phyloP scores from a whole-genome alignment of 345 rosid genomes.

The Limnanthes douglasii region DNA sequence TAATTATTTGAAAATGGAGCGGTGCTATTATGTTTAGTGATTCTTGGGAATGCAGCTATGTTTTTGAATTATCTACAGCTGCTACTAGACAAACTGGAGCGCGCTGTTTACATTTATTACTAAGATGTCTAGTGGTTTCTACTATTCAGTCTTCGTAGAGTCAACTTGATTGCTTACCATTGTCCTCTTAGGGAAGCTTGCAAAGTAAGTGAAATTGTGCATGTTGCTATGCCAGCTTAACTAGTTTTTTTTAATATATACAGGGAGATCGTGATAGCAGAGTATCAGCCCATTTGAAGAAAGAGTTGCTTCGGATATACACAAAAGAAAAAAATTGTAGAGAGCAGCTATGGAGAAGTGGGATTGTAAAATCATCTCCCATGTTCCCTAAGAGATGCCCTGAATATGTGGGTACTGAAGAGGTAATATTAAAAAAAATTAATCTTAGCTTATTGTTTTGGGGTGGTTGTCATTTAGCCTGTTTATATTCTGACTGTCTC shows the following conservation, averaged over 20 bases:
- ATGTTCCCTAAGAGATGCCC: conserved; percentile 52
- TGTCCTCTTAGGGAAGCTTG: too few species aligned
- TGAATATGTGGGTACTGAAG: conserved; percentile 77
- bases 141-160: too few species aligned
- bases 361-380: conserved; percentile 63
- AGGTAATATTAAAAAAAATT: conserved; percentile 30
- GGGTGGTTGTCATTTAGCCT: conserved; percentile 6
- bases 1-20: too few species aligned
- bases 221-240: too few species aligned
- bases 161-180: too few species aligned
- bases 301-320: conserved; percentile 59
- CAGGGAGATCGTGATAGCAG: conserved; percentile 31
- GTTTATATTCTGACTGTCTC: too few species aligned
- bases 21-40: too few species aligned
- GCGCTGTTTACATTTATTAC: too few species aligned
- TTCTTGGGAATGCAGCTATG: too few species aligned
- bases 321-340: conserved; percentile 58
- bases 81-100: too few species aligned
- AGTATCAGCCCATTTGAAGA: conserved; percentile 51
- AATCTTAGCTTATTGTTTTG: conserved; percentile 1
- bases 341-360: conserved; percentile 76
- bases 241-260: conserved; percentile 7
- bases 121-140: too few species aligned
- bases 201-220: conserved; percentile 1
- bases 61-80: too few species aligned